phyloP scores from a whole-genome alignment of 805 yeast genomes.

The Clavispora asparagi region DNA sequence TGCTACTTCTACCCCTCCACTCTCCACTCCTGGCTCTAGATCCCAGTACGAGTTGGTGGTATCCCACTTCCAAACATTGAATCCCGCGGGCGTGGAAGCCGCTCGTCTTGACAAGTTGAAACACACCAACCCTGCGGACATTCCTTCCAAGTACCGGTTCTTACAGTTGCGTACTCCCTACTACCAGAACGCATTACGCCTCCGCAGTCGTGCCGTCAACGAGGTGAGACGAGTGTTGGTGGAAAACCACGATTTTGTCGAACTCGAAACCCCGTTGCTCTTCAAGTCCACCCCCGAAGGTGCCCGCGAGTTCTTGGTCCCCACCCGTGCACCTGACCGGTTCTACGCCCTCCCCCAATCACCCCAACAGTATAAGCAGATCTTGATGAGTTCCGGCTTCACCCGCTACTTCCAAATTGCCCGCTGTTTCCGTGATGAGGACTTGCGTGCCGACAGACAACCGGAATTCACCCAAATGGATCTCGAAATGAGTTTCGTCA shows the following conservation, averaged over 20 bases:
- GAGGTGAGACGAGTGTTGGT: slow-evolving; percentile 39
- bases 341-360: slow-evolving; percentile 95
- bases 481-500: slow-evolving; percentile 84
- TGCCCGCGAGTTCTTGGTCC: slow-evolving; percentile 92
- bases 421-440: slow-evolving; percentile 93
- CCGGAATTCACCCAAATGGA: slow-evolving; percentile 98
- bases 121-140: slow-evolving; percentile 42
- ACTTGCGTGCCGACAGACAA: slow-evolving; percentile 88
- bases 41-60: slow-evolving; percentile 56
- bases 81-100: slow-evolving; percentile 58
- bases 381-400: slow-evolving; percentile 91
- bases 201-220: slow-evolving; percentile 52
- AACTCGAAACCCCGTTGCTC: slow-evolving; percentile 86
- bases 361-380: slow-evolving; percentile 95
- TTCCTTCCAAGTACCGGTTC: slow-evolving; percentile 78
- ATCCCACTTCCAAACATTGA: slow-evolving; percentile 48
- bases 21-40: slow-evolving; percentile 7
- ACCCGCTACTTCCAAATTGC: slow-evolving; percentile 86
- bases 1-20: no score
- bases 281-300: slow-evolving; percentile 98
- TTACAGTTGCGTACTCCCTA: slow-evolving; percentile 65
- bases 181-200: slow-evolving; percentile 51
- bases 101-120: slow-evolving; percentile 63
- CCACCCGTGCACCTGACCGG: slow-evolving; percentile 58
- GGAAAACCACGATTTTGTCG: slow-evolving; percentile 50